Percentiles rank a stretch among this genome's conserved stretches.
These are phyloP conservation scores for Cydonia oblonga DNA, from an alignment of 331 rosid species.

Conservation along the genomic window DNA sequence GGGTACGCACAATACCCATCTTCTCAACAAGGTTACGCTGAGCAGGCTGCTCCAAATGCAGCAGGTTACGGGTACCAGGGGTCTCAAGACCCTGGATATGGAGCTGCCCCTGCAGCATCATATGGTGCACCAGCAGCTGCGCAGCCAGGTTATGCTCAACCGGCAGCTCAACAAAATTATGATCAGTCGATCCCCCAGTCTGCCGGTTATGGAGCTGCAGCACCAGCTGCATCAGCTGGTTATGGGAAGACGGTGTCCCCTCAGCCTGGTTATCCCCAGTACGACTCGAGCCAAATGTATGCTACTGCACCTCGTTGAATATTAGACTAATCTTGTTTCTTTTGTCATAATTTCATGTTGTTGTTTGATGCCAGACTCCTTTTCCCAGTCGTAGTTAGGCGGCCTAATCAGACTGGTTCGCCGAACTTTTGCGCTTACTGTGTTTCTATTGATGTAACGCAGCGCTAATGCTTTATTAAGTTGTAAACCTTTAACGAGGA, in stretches of 20 bases:
- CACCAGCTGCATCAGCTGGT: conserved; percentile 43
- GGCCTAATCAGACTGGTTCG: not conserved
- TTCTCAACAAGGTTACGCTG: conserved; percentile 63
- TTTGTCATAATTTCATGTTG: not conserved
- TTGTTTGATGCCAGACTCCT: not conserved
- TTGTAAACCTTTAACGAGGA: not conserved
- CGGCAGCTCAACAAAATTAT: conserved; percentile 53
- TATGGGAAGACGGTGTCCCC: conserved; percentile 77
- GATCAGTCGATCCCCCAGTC: conserved; percentile 61
- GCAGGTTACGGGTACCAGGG: conserved; percentile 79
- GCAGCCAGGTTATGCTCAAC: conserved; percentile 65
- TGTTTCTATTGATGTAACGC: not conserved
- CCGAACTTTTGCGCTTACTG: not conserved
- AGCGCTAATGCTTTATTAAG: not conserved
- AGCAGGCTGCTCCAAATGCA: conserved; percentile 57
- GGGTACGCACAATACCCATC: conserved; percentile 66
- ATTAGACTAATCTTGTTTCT: not conserved
- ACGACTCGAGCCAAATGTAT: conserved; percentile 50
- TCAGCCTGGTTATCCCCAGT: conserved; percentile 79
- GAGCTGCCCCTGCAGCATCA: conserved; percentile 36
- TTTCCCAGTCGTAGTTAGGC: not conserved
- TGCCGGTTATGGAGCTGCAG: conserved; percentile 52
- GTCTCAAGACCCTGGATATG: conserved; percentile 65
- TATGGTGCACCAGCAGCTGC: conserved; percentile 50
- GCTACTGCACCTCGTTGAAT: conserved; percentile 29